Conservation (phyloP, 2,329 filamentous ascomycete species). For the Thielaviopsis euricoi region DNA sequence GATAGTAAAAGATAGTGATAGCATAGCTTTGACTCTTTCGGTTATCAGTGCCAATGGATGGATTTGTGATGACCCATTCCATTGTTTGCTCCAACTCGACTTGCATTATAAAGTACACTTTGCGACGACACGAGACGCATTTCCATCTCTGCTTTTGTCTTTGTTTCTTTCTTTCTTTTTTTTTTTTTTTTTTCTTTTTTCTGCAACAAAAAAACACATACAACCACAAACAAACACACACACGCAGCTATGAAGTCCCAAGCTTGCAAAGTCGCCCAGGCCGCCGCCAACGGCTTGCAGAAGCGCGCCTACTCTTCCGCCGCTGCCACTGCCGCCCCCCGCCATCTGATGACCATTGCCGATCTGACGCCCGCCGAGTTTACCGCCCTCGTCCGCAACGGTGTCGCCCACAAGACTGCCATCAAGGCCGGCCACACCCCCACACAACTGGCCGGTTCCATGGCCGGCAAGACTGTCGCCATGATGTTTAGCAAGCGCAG, state of each 20-base stretch:
- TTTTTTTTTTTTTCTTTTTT: no score
- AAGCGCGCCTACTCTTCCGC: constrained; percentile 27
- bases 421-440: constrained; percentile 56
- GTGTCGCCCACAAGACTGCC: constrained; percentile 54
- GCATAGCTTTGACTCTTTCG: no score
- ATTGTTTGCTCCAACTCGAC: no score
- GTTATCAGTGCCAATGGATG: no score
- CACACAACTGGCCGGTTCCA: constrained; percentile 37
- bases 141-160: no score
- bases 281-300: constrained; percentile 22
- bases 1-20: no score
- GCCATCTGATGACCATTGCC: constrained; percentile 82
- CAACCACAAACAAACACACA: background rate
- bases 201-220: no score
- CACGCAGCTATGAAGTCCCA: constrained; percentile 22
- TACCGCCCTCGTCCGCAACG: constrained; percentile 67
- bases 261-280: constrained; percentile 20
- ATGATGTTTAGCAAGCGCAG: constrained; percentile 96
- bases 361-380: constrained; percentile 73
- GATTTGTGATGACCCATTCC: no score
- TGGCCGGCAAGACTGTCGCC: constrained; percentile 69
- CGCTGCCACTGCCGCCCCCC: constrained; percentile 28
- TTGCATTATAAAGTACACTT: no score
- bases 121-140: no score
- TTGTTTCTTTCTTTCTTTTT: no score